Percentiles rank a stretch among this genome's conserved stretches.
Conservation (phyloP, 805 yeast genomes). For the Naumovozyma dairenensis region DNA sequence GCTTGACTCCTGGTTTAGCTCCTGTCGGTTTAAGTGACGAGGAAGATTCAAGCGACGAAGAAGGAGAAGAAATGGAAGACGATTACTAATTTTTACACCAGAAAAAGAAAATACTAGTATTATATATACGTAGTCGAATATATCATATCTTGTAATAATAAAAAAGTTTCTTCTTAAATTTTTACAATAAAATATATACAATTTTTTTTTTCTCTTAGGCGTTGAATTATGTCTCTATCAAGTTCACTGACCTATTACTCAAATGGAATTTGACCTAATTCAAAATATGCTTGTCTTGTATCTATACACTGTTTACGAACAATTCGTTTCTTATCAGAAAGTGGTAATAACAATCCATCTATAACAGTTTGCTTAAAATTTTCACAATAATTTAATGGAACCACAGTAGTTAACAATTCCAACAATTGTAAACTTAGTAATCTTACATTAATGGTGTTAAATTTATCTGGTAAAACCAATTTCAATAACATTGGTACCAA, state of each 20-base stretch:
- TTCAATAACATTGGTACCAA: constrained; percentile 46
- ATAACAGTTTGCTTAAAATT: constrained; percentile 46
- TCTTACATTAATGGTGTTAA: constrained; percentile 43
- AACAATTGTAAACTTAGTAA: constrained; percentile 49
- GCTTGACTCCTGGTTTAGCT: constrained; percentile 78
- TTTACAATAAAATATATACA: no score
- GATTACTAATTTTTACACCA: not conserved
- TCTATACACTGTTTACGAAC: constrained; percentile 73
- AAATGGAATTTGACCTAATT: constrained; percentile 34
- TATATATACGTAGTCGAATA: no score
- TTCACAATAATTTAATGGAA: constrained; percentile 35
- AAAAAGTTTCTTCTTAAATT: no score
- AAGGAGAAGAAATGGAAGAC: constrained; percentile 17
- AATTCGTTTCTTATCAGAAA: constrained; percentile 66
- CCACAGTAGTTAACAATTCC: constrained; percentile 34
- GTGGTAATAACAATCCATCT: constrained; percentile 35
- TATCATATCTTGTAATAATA: no score
- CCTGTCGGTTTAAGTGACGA: constrained; percentile 64
- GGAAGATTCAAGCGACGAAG: constrained; percentile 31
- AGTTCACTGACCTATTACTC: no score
- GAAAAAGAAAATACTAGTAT: not conserved
- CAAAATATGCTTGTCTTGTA: constrained; percentile 69
- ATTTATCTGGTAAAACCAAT: constrained; percentile 14
- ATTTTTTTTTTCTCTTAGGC: no score
- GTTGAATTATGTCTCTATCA: no score